Evolutionary conservation across 129 eudicot species (phyloP).

Genomic region (Arctium minus): DNA sequence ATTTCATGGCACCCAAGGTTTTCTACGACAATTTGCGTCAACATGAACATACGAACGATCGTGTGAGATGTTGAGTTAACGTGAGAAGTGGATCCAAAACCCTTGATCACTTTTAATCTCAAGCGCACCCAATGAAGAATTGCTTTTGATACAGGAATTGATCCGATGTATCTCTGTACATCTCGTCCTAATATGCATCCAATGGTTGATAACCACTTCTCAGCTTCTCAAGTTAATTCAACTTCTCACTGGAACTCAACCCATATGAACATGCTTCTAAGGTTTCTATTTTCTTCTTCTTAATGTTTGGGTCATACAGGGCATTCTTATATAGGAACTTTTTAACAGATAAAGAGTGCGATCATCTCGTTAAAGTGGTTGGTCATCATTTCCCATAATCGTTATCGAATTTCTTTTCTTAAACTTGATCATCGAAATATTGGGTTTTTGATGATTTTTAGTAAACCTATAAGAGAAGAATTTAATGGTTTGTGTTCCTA

Average conservation of each 20-base stretch:
- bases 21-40: neutral
- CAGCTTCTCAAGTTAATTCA: too few relatives aligned
- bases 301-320: constrained; percentile 34
- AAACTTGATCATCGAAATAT: constrained; percentile 4
- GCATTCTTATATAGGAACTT: constrained; percentile 62
- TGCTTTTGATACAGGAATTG: too few relatives aligned
- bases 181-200: too few relatives aligned
- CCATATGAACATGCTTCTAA: constrained; percentile 1
- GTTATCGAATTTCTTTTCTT: neutral
- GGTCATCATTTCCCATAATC: constrained; percentile 13
- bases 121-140: too few relatives aligned
- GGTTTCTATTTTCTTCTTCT: neutral
- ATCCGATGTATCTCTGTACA: too few relatives aligned
- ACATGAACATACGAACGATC: neutral
- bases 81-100: too few relatives aligned
- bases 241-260: too few relatives aligned
- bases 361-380: constrained; percentile 72
- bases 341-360: constrained; percentile 82
- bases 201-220: too few relatives aligned
- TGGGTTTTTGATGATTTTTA: neutral
- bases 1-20: constrained; percentile 77
- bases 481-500: neutral
- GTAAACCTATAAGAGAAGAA: neutral
- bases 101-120: too few relatives aligned
- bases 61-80: too few relatives aligned